These are phyloP conservation scores for Wickerhamomyces ciferrii DNA, from an alignment of 805 yeast species.

Conservation along the genomic window DNA sequence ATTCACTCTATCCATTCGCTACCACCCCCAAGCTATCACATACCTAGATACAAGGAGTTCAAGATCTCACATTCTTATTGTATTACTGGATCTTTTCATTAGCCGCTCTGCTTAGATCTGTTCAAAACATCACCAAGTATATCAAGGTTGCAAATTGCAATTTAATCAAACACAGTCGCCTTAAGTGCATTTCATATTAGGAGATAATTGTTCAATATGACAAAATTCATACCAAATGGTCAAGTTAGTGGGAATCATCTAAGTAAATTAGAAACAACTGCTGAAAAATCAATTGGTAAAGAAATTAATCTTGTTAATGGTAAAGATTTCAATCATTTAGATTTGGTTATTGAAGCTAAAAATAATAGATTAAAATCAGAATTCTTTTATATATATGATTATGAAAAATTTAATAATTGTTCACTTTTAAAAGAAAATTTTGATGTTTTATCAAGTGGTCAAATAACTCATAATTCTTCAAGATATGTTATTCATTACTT, in stretches of 20 bases:
- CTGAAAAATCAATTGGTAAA: conserved; percentile 20
- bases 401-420: conserved; percentile 23
- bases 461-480: conserved; percentile 26
- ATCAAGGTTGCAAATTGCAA: too few relatives aligned
- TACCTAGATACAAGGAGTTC: background rate
- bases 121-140: too few relatives aligned
- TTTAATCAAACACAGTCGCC: too few relatives aligned
- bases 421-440: conserved; percentile 19
- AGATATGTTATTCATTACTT: conserved; percentile 29
- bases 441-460: conserved; percentile 14
- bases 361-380: conserved; percentile 23
- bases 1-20: background rate
- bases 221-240: background rate
- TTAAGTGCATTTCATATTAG: background rate
- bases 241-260: background rate
- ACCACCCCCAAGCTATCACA: too few relatives aligned
- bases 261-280: conserved; percentile 16
- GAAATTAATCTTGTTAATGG: conserved; percentile 19
- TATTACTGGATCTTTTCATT: background rate
- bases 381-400: conserved; percentile 28
- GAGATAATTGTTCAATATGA: too few relatives aligned
- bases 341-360: conserved; percentile 22
- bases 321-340: conserved; percentile 21
- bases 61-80: too few relatives aligned
- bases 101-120: background rate